Percentiles rank a stretch among this genome's conserved stretches.
Conservation (phyloP, 768 basidiomycete genomes). For the Podaxis mareebaensis region DNA sequence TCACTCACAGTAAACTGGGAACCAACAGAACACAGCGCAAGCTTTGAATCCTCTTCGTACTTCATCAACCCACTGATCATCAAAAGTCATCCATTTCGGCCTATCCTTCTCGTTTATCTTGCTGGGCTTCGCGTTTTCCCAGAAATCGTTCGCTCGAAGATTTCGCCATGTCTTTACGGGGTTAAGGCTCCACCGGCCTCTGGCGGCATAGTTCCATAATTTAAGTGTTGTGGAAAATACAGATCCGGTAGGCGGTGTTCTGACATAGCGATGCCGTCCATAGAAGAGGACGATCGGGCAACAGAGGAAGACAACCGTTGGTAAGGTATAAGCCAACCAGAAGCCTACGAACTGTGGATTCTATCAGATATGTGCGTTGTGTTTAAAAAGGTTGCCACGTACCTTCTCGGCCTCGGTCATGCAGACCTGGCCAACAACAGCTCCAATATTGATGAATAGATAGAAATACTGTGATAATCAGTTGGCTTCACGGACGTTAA, state of each 20-base stretch:
- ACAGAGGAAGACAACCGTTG: constrained; percentile 58
- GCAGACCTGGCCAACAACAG: constrained; percentile 60
- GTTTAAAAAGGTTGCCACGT: constrained; percentile 1
- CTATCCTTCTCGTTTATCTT: constrained; percentile 39
- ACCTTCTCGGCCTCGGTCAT: constrained; percentile 73
- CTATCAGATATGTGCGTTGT: constrained; percentile 41
- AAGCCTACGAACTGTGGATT: constrained; percentile 59
- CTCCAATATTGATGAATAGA: constrained; percentile 68
- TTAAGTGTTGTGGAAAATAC: constrained; percentile 54
- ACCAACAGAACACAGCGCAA: constrained; percentile 62
- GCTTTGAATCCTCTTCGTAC: constrained; percentile 73
- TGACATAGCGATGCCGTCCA: constrained; percentile 55
- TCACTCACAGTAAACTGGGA: constrained; percentile 58
- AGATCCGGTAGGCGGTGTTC: constrained; percentile 63
- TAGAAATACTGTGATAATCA: constrained; percentile 48
- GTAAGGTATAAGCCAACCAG: constrained; percentile 64
- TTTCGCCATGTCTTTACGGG: constrained; percentile 48
- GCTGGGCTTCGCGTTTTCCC: constrained; percentile 74
- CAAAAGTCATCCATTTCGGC: constrained; percentile 74
- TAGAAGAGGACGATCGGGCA: constrained; percentile 59
- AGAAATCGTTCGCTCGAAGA: constrained; percentile 61
- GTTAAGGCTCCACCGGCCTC: constrained; percentile 56
- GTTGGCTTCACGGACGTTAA: background rate
- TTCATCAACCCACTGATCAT: constrained; percentile 80
- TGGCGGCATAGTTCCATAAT: constrained; percentile 39